A percentile compares a stretch with the other conserved stretches of the same genome.
Evolutionary conservation across 169 alveolate species (phyloP).

Genomic region (Cyclospora cayetanensis): DNA sequence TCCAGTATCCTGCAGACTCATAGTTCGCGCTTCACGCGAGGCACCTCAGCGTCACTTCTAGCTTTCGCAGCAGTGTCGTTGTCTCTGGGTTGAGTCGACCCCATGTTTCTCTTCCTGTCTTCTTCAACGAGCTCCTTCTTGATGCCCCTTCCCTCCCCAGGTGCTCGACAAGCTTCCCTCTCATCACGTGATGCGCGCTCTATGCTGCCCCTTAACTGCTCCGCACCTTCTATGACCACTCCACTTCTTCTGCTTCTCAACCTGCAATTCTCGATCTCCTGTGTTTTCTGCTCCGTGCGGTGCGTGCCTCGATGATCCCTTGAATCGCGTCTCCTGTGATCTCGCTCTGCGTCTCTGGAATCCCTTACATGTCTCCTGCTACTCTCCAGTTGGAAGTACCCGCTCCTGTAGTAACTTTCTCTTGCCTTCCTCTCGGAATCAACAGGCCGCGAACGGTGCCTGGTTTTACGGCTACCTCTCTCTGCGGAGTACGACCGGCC

Average conservation of each 20-base stretch:
- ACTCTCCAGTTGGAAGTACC: not conserved
- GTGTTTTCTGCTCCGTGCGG: not conserved
- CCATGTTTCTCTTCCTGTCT: not conserved
- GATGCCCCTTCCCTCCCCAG: not conserved
- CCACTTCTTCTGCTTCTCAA: constrained; percentile 20
- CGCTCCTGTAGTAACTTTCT: not conserved
- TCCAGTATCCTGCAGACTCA: no score
- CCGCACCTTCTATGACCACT: not conserved
- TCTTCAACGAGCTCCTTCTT: not conserved
- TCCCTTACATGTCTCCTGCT: not conserved
- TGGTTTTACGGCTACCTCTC: not conserved
- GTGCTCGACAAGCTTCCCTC: not conserved
- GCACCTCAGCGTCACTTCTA: not conserved
- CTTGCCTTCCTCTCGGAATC: not conserved
- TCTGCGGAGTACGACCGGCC: not conserved
- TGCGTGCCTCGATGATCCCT: not conserved
- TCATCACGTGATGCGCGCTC: not conserved
- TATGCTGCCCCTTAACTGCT: not conserved
- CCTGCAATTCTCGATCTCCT: not conserved
- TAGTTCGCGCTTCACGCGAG: not conserved
- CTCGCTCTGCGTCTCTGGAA: not conserved
- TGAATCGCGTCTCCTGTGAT: not conserved
- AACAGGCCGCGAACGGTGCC: not conserved
- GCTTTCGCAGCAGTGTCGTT: constrained; percentile 1
- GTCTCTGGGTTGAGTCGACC: no score